Percentiles rank a stretch among this genome's conserved stretches.
Evolutionary conservation across 2,329 filamentous ascomycete genomes (phyloP).

Genomic region (Venturia oleaginea): DNA sequence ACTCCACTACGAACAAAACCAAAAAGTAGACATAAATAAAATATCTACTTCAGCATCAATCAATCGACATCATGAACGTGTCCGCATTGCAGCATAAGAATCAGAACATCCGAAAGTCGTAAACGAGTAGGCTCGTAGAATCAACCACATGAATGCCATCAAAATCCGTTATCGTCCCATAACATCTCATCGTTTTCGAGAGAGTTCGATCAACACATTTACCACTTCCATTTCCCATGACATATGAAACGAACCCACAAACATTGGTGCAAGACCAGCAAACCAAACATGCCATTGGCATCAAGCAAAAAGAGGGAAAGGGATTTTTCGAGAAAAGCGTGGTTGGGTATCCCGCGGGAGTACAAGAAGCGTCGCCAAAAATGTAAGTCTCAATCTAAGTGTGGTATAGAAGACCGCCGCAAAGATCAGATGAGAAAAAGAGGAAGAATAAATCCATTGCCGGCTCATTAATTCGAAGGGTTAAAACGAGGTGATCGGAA

Average conservation of each 20-base stretch:
- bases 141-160: neutral
- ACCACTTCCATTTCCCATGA: neutral
- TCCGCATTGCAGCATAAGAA: neutral
- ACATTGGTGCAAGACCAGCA: neutral
- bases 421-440: neutral
- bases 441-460: neutral
- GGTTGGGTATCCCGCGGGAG: slow-evolving; percentile 5
- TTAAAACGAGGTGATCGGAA: neutral
- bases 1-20: neutral
- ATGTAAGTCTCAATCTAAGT: neutral
- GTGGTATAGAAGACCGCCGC: neutral
- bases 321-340: neutral
- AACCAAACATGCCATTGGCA: neutral
- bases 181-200: neutral
- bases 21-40: neutral
- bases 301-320: neutral
- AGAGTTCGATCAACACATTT: neutral
- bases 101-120: neutral
- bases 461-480: neutral
- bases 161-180: neutral
- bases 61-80: neutral
- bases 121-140: neutral
- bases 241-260: neutral
- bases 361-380: neutral
- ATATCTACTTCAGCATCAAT: neutral